Base-by-base conservation (phyloP, 257 asterid species). In the Plectranthus barbatus region DNA sequence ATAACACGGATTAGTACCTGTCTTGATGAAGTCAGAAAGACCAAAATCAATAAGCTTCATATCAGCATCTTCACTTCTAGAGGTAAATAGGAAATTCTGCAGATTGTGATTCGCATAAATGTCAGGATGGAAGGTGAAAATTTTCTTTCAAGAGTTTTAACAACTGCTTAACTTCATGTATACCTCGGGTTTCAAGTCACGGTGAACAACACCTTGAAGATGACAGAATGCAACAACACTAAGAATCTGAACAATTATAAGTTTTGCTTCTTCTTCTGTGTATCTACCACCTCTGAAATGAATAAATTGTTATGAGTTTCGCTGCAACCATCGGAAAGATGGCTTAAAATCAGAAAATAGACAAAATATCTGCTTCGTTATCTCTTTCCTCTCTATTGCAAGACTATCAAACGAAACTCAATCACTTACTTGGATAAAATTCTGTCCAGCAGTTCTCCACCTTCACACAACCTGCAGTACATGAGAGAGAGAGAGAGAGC, bases 111-210 rank as follows among this genome's bases (percentile, higher is more conserved):
- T 34, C 67, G 48, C 46, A 72, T 48, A 53, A 40, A 69, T 14
- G n/a, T 63, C 53, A 75, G 51, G 56, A 50, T 21, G 46, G 70
- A 56, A 46, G 55, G 42, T 20, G 37, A 40, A 56, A 41, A 54
- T 49, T 66, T 66, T 62, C 47, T 37, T 15, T 66, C 53, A 63
- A 58, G 56, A 37, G 53, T 15, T 9, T 17, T 54, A 9, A 7
- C 62, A 19, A 70, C 24, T 11, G 61, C 18, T 37, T 50, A 76
- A 45, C 36, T 57, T 9, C 13, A 5, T 1, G 45, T 48, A 49
- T 84, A 92, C 97, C 98, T 92, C 98, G 21, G 98, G 98, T 81
- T 92, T 92, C 74, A 92, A 76, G 79, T 92, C 98, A 19, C 98
- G 97, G 76, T 92, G 98, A 51, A 92, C 97, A 51, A 92, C n/a